phyloP scores from a whole-genome alignment of 108 stramenopile species.

The Epithemia pelagica region DNA sequence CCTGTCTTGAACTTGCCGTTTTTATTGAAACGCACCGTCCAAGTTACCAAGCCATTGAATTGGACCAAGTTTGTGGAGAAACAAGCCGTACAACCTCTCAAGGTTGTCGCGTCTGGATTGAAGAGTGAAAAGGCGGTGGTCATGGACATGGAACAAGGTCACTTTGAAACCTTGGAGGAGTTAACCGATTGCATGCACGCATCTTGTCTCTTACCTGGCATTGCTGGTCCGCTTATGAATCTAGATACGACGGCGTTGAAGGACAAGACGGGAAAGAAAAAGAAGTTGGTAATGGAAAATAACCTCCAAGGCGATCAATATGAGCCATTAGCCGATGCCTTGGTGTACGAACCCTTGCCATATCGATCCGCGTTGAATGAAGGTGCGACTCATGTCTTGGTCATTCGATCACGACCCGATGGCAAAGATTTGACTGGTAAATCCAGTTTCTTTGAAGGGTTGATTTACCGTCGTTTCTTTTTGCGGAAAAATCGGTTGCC shows the following conservation, averaged over 20 bases:
- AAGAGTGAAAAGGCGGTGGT: conserved; percentile 58
- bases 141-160: conserved; percentile 69
- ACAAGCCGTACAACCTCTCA: conserved; percentile 81
- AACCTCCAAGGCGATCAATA: conserved; percentile 33
- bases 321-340: conserved; percentile 88
- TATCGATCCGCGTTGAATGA: conserved; percentile 77
- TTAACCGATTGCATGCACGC: conserved; percentile 84
- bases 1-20: conserved; percentile 88
- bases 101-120: conserved; percentile 84
- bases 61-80: conserved; percentile 80
- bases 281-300: conserved; percentile 48
- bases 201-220: conserved; percentile 89
- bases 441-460: conserved; percentile 59
- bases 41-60: conserved; percentile 82
- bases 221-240: conserved; percentile 89
- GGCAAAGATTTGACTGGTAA: conserved; percentile 87
- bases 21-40: conserved; percentile 72
- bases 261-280: conserved; percentile 13
- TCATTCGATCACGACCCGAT: conserved; percentile 85
- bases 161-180: conserved; percentile 69
- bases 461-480: conserved; percentile 83
- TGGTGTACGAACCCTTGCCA: conserved; percentile 88
- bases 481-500: conserved; percentile 64
- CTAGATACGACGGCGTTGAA: conserved; percentile 13
- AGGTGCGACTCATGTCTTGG: conserved; percentile 89